Conservation (phyloP, 106 monocot genomes). For the Platanthera zijinensis region DNA sequence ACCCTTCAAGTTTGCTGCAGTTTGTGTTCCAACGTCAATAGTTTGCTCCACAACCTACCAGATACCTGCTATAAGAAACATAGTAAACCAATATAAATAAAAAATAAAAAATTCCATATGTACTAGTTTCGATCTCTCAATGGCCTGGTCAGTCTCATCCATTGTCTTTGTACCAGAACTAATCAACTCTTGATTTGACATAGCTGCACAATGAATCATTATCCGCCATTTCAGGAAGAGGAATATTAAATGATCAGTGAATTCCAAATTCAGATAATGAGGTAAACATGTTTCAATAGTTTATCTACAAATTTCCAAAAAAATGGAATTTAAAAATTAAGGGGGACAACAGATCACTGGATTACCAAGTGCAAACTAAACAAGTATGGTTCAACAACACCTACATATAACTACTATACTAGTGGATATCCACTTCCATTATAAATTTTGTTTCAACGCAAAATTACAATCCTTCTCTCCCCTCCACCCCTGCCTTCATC, state of each 20-base stretch:
- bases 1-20: slow-evolving; percentile 66
- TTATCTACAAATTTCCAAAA: no score
- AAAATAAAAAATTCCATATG: not conserved
- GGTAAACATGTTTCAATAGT: no score
- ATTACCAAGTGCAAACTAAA: no score
- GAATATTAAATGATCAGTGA: not conserved
- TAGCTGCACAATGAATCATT: slow-evolving; percentile 32
- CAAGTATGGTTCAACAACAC: no score
- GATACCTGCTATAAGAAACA: not conserved
- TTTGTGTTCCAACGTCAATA: slow-evolving; percentile 88
- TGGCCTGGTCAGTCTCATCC: slow-evolving; percentile 96
- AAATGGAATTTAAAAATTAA: no score
- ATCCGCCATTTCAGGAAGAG: not conserved
- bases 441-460: no score
- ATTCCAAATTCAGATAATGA: not conserved
- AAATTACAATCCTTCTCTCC: no score
- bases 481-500: no score
- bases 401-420: no score
- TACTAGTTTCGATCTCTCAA: slow-evolving; percentile 86
- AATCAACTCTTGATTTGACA: slow-evolving; percentile 87
- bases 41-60: slow-evolving; percentile 94
- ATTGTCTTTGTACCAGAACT: slow-evolving; percentile 65
- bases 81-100: slow-evolving; percentile 8
- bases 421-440: no score
- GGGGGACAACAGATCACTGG: no score